These are phyloP conservation scores for Malus hybrid DNA, from an alignment of 331 rosid genomes.

Conservation along the genomic window DNA sequence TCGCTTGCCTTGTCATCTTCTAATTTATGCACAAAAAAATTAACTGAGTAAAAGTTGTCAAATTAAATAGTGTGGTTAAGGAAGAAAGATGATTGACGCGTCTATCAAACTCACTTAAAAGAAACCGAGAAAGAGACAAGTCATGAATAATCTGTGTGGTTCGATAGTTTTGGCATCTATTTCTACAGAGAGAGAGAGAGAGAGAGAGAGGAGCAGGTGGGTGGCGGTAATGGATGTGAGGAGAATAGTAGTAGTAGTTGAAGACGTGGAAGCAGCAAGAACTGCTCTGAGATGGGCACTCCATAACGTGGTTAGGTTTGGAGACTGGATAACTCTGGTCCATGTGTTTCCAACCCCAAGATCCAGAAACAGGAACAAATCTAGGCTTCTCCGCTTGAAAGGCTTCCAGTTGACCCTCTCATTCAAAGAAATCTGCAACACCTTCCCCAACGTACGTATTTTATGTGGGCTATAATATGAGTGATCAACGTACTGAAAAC, in stretches of 20 bases:
- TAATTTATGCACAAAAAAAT: not conserved
- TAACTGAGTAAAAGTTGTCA: not conserved
- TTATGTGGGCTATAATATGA: not conserved
- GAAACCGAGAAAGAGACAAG: not conserved
- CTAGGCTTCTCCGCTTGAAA: slow-evolving; percentile 53
- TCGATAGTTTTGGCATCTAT: not conserved
- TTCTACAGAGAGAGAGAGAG: not conserved
- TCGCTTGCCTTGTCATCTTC: not conserved
- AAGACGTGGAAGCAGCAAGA: slow-evolving; percentile 77
- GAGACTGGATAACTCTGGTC: slow-evolving; percentile 73
- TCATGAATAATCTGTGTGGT: slow-evolving; percentile 9
- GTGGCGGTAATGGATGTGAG: slow-evolving; percentile 47
- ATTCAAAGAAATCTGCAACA: slow-evolving; percentile 63
- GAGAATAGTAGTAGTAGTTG: slow-evolving; percentile 78
- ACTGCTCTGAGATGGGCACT: slow-evolving; percentile 86
- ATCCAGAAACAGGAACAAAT: slow-evolving; percentile 48
- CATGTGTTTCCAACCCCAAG: slow-evolving; percentile 52
- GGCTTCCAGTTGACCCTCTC: slow-evolving; percentile 82
- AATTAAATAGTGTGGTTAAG: not conserved
- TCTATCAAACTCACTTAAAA: not conserved
- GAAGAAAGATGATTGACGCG: not conserved
- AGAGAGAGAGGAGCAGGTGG: not conserved
- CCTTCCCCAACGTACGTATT: slow-evolving; percentile 51
- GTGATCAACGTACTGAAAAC: not conserved
- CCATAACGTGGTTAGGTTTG: slow-evolving; percentile 54